These are phyloP conservation scores for Psidium guajava DNA, from an alignment of 345 rosid species.

Conservation along the genomic window DNA sequence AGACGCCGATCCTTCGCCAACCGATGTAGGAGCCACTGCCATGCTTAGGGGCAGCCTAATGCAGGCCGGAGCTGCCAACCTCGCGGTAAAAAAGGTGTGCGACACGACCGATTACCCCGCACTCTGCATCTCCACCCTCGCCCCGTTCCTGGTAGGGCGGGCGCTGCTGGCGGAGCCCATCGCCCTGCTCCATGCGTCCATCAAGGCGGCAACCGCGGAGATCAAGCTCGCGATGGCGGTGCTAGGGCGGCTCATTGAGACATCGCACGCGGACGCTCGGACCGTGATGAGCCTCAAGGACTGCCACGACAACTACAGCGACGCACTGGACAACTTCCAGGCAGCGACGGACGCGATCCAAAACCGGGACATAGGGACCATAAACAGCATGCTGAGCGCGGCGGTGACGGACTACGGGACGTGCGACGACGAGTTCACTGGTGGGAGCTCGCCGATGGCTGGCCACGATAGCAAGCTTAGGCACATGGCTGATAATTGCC, in stretches of 20 bases:
- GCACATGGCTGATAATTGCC: constrained; percentile 39
- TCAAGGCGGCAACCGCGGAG: constrained; percentile 15
- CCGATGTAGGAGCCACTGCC: background rate
- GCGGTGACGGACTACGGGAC: constrained; percentile 28
- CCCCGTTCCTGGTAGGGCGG: constrained; percentile 13
- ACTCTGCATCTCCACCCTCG: constrained; percentile 23
- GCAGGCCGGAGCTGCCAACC: constrained; percentile 2
- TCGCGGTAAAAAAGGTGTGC: constrained; percentile 6
- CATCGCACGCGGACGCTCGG: background rate
- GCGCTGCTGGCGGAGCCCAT: constrained; percentile 3
- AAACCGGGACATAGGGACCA: constrained; percentile 20
- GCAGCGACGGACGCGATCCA: constrained; percentile 27
- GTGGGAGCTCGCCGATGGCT: constrained; percentile 9
- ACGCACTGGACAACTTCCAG: constrained; percentile 26
- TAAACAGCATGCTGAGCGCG: constrained; percentile 34
- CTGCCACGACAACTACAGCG: constrained; percentile 26
- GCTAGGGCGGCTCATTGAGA: background rate
- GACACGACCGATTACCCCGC: constrained; percentile 17
- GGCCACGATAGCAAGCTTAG: constrained; percentile 11
- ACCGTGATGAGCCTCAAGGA: constrained; percentile 5
- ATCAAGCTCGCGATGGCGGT: constrained; percentile 3
- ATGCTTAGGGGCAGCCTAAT: background rate
- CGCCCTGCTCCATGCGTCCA: constrained; percentile 16
- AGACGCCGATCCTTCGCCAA: background rate
- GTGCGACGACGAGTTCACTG: constrained; percentile 34